phyloP scores from a whole-genome alignment of 129 eudicot genomes.

The Erigeron canadensis region DNA sequence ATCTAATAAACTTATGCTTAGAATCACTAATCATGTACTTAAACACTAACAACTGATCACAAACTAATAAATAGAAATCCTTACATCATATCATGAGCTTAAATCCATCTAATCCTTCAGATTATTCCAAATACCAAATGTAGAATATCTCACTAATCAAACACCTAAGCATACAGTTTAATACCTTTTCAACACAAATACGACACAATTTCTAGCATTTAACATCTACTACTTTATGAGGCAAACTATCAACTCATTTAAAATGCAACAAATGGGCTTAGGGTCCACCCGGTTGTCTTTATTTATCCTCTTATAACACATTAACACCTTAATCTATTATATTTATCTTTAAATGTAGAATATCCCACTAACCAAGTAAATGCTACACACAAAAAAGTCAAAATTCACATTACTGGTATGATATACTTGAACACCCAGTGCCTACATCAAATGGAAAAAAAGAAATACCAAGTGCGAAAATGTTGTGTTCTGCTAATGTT shows the following conservation, averaged over 20 bases:
- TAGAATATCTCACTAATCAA: too few relatives aligned
- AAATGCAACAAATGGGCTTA: too few relatives aligned
- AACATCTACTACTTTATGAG: slow-evolving; percentile 18
- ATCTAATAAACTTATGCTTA: neutral
- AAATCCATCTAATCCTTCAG: slow-evolving; percentile 14
- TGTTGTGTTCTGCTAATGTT: neutral
- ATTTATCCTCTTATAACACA: too few relatives aligned
- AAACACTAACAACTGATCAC: slow-evolving; percentile 1
- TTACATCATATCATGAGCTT: neutral
- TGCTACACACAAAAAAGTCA: too few relatives aligned
- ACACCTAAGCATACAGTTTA: too few relatives aligned
- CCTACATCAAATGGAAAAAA: slow-evolving; percentile 32
- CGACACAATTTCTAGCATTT: slow-evolving; percentile 13
- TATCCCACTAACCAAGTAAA: too few relatives aligned
- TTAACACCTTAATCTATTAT: too few relatives aligned
- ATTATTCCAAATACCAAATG: neutral
- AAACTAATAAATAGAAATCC: neutral
- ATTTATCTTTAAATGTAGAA: too few relatives aligned
- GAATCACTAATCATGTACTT: neutral
- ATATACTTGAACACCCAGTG: slow-evolving; percentile 73
- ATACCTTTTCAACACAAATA: too few relatives aligned
- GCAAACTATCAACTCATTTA: too few relatives aligned
- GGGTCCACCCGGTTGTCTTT: too few relatives aligned
- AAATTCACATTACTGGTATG: slow-evolving; percentile 45
- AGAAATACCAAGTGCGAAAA: neutral